A percentile compares a stretch with the other conserved stretches of the same genome.
These are phyloP conservation scores for Spergularia bocconei DNA, from an alignment of 148 eudicot genomes.

Conservation along the genomic window DNA sequence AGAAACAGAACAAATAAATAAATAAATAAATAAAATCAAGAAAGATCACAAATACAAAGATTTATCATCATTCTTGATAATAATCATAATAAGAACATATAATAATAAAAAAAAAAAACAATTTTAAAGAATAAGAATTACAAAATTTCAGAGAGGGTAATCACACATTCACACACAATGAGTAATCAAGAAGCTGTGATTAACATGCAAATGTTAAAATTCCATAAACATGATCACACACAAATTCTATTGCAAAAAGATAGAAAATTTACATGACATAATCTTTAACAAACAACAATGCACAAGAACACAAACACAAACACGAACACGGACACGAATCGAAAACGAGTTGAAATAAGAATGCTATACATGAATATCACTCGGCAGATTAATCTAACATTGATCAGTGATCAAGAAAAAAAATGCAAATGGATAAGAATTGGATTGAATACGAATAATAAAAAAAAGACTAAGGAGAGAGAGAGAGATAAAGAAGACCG, in stretches of 20 bases:
- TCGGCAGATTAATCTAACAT: no score
- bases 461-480: background rate
- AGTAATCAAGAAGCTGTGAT: background rate
- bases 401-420: no score
- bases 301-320: no score
- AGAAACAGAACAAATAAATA: background rate
- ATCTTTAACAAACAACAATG: no score
- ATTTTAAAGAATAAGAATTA: background rate
- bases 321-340: background rate
- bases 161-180: background rate
- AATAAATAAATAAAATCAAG: background rate
- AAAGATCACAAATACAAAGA: background rate
- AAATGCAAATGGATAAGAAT: background rate
- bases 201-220: no score
- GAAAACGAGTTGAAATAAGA: background rate
- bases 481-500: slow-evolving; percentile 25
- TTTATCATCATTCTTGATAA: background rate
- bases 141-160: background rate
- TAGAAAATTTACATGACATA: no score
- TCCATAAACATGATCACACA: no score
- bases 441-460: background rate
- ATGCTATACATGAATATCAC: no score
- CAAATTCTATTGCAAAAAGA: no score
- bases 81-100: background rate
- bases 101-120: background rate